These are phyloP conservation scores for Vaccinium darrowii DNA, from an alignment of 148 eudicot genomes.

Conservation along the genomic window DNA sequence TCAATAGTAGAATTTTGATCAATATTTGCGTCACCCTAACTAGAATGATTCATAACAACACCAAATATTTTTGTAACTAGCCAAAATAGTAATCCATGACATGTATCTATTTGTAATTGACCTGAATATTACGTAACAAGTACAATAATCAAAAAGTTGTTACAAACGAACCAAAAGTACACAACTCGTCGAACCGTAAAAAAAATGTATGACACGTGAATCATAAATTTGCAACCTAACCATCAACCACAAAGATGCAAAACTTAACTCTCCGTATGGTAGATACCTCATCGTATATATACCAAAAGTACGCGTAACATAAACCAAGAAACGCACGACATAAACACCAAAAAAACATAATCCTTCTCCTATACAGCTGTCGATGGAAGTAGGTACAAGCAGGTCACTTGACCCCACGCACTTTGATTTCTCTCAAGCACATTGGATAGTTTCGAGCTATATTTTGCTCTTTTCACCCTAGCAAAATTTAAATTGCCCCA, in stretches of 20 bases:
- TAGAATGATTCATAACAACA: not conserved
- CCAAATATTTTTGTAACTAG: not conserved
- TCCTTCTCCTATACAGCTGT: not conserved
- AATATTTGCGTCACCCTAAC: not conserved
- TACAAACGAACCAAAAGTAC: not conserved
- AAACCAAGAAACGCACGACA: not conserved
- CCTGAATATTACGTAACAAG: not conserved
- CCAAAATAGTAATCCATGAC: not conserved
- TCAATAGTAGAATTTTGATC: not conserved
- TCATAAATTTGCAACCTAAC: not conserved
- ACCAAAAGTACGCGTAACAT: not conserved
- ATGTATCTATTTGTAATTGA: not conserved
- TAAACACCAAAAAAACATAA: not conserved
- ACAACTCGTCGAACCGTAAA: not conserved
- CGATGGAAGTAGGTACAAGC: too few species aligned
- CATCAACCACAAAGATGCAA: not conserved
- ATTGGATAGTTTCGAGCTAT: too few species aligned
- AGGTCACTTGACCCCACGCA: too few species aligned
- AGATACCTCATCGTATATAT: not conserved
- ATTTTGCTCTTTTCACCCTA: too few species aligned
- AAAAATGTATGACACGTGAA: not conserved
- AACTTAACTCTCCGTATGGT: not conserved
- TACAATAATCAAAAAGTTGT: not conserved
- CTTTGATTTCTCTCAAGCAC: too few species aligned
- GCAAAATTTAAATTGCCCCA: too few species aligned